Base-by-base conservation (phyloP, 2,329 filamentous ascomycete species). In the Diplodia scrobiculata region DNA sequence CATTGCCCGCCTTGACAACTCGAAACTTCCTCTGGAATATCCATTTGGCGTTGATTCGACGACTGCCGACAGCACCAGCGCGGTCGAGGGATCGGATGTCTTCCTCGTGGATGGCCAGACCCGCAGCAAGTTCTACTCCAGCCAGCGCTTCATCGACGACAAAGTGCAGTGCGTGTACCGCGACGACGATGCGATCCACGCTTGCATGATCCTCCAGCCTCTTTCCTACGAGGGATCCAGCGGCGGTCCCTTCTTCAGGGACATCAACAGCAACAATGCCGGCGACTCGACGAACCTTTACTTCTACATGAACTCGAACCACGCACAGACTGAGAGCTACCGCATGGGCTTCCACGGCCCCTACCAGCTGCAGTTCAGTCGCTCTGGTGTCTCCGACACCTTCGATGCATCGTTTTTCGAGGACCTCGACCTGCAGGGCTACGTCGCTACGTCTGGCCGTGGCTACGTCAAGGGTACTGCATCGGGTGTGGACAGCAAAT, bases 61-160 rank as follows among this genome's bases (percentile, higher is more conserved):
- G 34, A 89, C 85, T 0, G 77, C 76, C 1, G 82, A 81, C 34
- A 82, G 81, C 34, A 79, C 78, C 14, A 62, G 58, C 58, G 79
- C 83, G 1, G 79, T 89, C 60, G 87, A 89, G 73, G 87, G 77
- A 2, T 75, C 73, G 1, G 78, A 79, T 63, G 77, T 79, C 13
- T 90, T 84, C 71, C 68, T 86, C 10, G 85, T 90, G 51, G 75
- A 79, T 68, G 84, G 86, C 25, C 79, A 90, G 73, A 90, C 87
- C 0, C 83, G 87, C 45, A 87, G 84, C 76, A 90, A 90, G 75
- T 90, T 90, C 79, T 90, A 88, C 77, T 88, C 86, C 2, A 87
- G 84, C 67, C 81, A 88, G 68, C 82, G 87, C n/a, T 90, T 89
- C 76, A 89, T 90, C 72, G 88, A 90, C 73, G 87, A 89, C 70